Percentiles rank a stretch among this genome's conserved stretches.
These are phyloP conservation scores for Talaromyces adpressus DNA, from an alignment of 495 filamentous ascomycete genomes.

Conservation along the genomic window DNA sequence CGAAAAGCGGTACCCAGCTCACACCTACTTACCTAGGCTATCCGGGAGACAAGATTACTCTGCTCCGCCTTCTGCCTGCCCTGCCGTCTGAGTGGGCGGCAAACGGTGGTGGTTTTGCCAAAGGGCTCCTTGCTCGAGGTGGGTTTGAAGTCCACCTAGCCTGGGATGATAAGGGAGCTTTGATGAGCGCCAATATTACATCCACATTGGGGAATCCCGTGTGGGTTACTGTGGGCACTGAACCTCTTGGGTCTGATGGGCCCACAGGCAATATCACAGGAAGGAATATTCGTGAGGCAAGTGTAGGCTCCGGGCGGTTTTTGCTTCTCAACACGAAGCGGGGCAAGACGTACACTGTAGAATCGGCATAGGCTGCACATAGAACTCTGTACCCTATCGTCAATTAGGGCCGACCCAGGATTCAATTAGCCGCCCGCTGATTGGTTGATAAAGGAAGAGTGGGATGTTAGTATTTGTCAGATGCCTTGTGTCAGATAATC, in stretches of 20 bases:
- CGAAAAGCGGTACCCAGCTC: not conserved
- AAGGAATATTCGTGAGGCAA: not conserved
- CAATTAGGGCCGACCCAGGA: too few species aligned
- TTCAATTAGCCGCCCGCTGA: too few species aligned
- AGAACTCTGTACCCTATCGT: not conserved
- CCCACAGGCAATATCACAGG: not conserved
- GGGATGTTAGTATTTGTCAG: too few species aligned
- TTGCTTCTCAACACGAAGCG: not conserved
- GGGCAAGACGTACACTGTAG: not conserved
- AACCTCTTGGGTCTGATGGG: not conserved
- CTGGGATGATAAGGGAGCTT: constrained; percentile 14
- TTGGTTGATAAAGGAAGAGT: too few species aligned
- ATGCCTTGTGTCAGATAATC: too few species aligned
- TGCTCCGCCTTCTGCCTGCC: constrained; percentile 20
- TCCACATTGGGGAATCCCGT: not conserved
- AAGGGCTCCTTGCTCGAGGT: constrained; percentile 17
- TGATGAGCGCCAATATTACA: constrained; percentile 14
- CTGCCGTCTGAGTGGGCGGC: constrained; percentile 9
- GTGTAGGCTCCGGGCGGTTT: not conserved
- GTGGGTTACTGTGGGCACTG: not conserved
- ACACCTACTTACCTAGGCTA: not conserved
- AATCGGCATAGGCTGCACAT: not conserved
- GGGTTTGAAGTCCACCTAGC: constrained; percentile 19
- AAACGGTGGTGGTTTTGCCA: constrained; percentile 14
- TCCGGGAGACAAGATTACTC: constrained; percentile 1